Conservation (phyloP, 768 basidiomycete genomes). For the Aureoboletus auriporus region DNA sequence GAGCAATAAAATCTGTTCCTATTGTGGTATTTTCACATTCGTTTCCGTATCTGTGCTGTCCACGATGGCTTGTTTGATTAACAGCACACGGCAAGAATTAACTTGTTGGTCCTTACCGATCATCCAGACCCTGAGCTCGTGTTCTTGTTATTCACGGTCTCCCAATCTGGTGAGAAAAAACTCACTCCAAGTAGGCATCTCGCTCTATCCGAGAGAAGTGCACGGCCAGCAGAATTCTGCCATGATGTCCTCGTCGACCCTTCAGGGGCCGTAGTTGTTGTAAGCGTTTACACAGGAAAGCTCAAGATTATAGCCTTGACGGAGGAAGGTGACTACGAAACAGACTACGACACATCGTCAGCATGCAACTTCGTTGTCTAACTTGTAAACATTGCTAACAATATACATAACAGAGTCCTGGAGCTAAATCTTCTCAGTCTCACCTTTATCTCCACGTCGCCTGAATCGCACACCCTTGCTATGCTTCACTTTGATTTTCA, state of each 20-base stretch:
- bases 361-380: constrained; percentile 24
- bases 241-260: constrained; percentile 66
- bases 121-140: constrained; percentile 75
- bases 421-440: constrained; percentile 69
- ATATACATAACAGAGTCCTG: constrained; percentile 41
- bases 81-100: constrained; percentile 32
- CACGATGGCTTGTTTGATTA: constrained; percentile 5
- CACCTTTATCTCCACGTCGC: constrained; percentile 46
- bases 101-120: constrained; percentile 64
- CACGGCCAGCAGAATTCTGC: constrained; percentile 68
- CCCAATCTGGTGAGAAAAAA: constrained; percentile 26
- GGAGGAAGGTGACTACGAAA: constrained; percentile 48
- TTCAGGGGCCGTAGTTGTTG: constrained; percentile 55
- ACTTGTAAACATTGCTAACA: constrained; percentile 4
- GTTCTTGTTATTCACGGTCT: constrained; percentile 50
- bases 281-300: constrained; percentile 65
- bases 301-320: constrained; percentile 57
- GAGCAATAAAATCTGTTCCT: constrained; percentile 52
- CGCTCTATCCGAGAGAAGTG: constrained; percentile 51
- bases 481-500: constrained; percentile 66
- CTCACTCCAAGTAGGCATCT: constrained; percentile 44
- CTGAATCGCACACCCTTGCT: constrained; percentile 50
- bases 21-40: constrained; percentile 41
- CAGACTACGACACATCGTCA: constrained; percentile 63
- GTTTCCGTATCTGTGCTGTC: not conserved